These are phyloP conservation scores for Ceratobasidium papillatum DNA, from an alignment of 1,284 basidiomycete genomes.

Conservation along the genomic window DNA sequence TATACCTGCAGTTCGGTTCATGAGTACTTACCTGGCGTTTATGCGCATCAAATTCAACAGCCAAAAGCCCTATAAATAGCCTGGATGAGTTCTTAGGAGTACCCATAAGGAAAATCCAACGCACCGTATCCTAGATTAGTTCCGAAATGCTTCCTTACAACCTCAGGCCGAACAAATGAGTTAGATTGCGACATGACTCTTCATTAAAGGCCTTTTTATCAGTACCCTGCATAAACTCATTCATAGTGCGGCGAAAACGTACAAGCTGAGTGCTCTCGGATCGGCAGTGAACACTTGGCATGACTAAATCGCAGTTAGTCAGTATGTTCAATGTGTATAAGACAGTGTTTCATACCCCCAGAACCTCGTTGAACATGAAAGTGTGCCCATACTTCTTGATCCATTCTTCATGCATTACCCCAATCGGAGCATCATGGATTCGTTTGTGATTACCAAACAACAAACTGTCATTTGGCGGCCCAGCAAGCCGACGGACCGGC, in stretches of 20 bases:
- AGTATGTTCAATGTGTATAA: no score
- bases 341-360: constrained; percentile 41
- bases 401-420: constrained; percentile 64
- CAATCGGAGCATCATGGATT: constrained; percentile 55
- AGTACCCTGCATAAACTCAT: neutral
- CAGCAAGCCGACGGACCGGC: constrained; percentile 59
- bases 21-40: constrained; percentile 42
- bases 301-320: neutral
- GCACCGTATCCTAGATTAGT: neutral
- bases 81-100: neutral
- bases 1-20: neutral
- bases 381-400: constrained; percentile 59
- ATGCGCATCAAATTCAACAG: constrained; percentile 40
- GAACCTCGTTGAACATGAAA: constrained; percentile 40
- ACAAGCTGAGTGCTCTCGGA: constrained; percentile 20
- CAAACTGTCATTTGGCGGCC: constrained; percentile 60
- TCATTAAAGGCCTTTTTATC: neutral
- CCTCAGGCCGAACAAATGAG: neutral
- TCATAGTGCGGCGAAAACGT: neutral
- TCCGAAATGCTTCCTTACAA: neutral
- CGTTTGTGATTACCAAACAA: constrained; percentile 64
- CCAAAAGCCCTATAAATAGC: constrained; percentile 15
- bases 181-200: neutral
- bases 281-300: constrained; percentile 18
- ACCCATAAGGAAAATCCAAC: neutral